Evolutionary conservation across 2,329 filamentous ascomycete genomes (phyloP).

Genomic region (Triangularia verruculosa): DNA sequence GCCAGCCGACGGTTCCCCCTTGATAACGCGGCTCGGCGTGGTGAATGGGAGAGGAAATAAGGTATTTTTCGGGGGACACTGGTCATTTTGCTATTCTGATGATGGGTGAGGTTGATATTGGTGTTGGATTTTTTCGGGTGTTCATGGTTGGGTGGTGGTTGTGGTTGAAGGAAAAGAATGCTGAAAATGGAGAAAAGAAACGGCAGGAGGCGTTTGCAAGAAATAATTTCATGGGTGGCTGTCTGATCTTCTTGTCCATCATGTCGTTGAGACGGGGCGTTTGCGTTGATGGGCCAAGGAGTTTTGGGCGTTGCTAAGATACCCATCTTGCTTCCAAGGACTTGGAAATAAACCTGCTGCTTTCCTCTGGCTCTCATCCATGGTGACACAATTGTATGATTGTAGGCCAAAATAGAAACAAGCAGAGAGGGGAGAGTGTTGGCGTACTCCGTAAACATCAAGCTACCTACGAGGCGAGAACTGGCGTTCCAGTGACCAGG

Average conservation of each 20-base stretch:
- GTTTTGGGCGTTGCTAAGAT: not conserved
- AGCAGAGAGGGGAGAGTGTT: too few relatives aligned
- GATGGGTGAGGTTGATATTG: too few relatives aligned
- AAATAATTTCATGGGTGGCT: not conserved
- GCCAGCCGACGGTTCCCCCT: too few relatives aligned
- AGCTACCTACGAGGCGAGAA: not conserved
- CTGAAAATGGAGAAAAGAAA: not conserved
- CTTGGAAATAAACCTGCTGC: not conserved
- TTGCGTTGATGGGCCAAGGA: not conserved
- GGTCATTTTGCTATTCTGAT: too few relatives aligned
- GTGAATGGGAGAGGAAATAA: too few relatives aligned
- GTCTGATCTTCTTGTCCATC: not conserved
- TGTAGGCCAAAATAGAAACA: not conserved
- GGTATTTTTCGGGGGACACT: too few relatives aligned
- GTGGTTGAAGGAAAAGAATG: not conserved
- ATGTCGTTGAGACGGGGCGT: not conserved
- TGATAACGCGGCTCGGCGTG: too few relatives aligned
- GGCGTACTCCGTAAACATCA: too few relatives aligned
- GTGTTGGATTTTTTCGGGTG: too few relatives aligned
- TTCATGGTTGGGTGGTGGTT: too few relatives aligned
- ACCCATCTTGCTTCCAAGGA: not conserved
- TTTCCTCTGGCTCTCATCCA: not conserved
- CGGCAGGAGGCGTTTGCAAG: not conserved
- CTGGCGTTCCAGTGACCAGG: not conserved
- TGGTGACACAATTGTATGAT: too few relatives aligned